These are phyloP conservation scores for Ustilago tritici DNA, from an alignment of 1,284 basidiomycete species.

Conservation along the genomic window DNA sequence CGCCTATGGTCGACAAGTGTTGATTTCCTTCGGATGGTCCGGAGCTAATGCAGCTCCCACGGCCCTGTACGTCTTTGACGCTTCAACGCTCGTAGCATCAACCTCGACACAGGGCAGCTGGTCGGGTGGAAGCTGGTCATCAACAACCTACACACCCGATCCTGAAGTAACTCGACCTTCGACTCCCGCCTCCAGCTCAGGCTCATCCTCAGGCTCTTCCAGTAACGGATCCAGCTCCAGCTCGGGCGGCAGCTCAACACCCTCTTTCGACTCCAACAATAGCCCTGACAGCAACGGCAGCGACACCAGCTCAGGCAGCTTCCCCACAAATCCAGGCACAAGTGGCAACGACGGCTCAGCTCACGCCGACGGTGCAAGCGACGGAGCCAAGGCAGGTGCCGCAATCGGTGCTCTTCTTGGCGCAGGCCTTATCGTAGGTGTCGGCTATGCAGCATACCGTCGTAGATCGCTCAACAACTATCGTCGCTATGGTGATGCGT, in stretches of 20 bases:
- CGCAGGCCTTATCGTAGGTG: slow-evolving; percentile 57
- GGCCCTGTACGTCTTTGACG: slow-evolving; percentile 54
- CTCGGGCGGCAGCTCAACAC: slow-evolving; percentile 11
- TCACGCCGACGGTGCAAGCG: slow-evolving; percentile 19
- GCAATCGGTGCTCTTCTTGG: slow-evolving; percentile 56
- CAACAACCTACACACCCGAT: slow-evolving; percentile 55
- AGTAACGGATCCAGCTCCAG: slow-evolving; percentile 23
- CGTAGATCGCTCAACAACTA: slow-evolving; percentile 46
- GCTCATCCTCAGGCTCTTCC: background rate
- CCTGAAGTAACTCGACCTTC: slow-evolving; percentile 21
- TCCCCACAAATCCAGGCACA: slow-evolving; percentile 22
- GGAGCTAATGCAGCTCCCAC: slow-evolving; percentile 53
- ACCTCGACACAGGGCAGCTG: slow-evolving; percentile 36
- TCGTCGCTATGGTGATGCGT: slow-evolving; percentile 46
- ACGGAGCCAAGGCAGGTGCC: slow-evolving; percentile 57
- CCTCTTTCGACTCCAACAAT: background rate
- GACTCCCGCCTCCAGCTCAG: background rate
- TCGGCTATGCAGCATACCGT: slow-evolving; percentile 54
- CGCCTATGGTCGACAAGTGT: slow-evolving; percentile 55
- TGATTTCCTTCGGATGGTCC: slow-evolving; percentile 59
- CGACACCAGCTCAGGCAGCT: slow-evolving; percentile 13
- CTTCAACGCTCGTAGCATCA: slow-evolving; percentile 13
- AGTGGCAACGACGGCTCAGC: slow-evolving; percentile 1
- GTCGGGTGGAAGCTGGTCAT: slow-evolving; percentile 54
- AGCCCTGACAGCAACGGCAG: slow-evolving; percentile 1